A percentile compares a stretch with the other conserved stretches of the same genome.
These are phyloP conservation scores for Moesziomyces sp. DNA, from an alignment of 1,284 basidiomycete species.

Conservation along the genomic window DNA sequence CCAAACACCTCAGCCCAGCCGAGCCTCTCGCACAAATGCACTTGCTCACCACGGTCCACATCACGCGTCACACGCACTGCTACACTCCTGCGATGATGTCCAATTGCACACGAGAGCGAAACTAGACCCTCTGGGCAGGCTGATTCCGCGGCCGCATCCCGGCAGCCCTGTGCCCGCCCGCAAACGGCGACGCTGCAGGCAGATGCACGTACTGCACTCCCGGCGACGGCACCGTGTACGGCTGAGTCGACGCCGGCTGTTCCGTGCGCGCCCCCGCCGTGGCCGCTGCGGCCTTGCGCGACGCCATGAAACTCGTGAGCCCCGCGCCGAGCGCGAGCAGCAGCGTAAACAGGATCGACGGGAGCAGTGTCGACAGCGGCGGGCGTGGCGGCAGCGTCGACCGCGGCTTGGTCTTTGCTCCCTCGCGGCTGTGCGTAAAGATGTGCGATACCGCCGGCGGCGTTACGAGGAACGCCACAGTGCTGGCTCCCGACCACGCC, in stretches of 20 bases:
- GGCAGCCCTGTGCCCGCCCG: background rate
- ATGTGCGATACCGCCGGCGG: conserved; percentile 16
- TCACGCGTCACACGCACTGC: too few species aligned
- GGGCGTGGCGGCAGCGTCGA: conserved; percentile 54
- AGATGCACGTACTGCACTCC: conserved; percentile 17
- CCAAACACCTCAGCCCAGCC: too few species aligned
- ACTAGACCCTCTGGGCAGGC: too few species aligned
- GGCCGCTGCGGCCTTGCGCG: conserved; percentile 9
- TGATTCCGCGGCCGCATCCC: too few species aligned
- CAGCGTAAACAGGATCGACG: conserved; percentile 57
- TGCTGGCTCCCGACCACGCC: conserved; percentile 22
- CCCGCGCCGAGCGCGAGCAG: conserved; percentile 55
- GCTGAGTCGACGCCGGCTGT: background rate
- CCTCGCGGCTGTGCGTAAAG: conserved; percentile 4
- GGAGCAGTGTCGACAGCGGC: conserved; percentile 53
- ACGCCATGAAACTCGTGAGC: conserved; percentile 41
- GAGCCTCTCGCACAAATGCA: too few species aligned
- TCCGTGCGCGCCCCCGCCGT: background rate
- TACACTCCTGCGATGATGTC: too few species aligned
- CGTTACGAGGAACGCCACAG: conserved; percentile 19
- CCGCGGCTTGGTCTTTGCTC: conserved; percentile 1
- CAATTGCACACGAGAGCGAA: too few species aligned
- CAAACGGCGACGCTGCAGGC: conserved; percentile 11
- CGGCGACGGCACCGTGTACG: conserved; percentile 3
- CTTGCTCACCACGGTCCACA: too few species aligned